Evolutionary conservation across 306 rosid species (phyloP).

Genomic region (Hippophae gyantsensis): DNA sequence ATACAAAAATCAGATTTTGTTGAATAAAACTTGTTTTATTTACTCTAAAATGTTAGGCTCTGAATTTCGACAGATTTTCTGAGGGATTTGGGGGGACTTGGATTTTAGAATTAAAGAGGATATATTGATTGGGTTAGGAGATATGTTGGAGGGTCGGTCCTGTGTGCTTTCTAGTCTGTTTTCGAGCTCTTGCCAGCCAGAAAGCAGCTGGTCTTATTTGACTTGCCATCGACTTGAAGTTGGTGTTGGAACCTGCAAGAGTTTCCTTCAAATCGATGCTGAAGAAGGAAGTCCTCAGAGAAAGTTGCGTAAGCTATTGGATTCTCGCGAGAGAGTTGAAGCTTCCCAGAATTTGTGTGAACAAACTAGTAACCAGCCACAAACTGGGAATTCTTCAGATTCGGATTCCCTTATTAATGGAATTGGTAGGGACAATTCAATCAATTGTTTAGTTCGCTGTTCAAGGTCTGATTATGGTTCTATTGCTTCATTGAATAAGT

Average conservation of each 20-base stretch:
- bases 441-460: conserved; percentile 66
- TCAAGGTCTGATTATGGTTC: conserved; percentile 79
- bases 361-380: conserved; percentile 25
- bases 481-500: conserved; percentile 55
- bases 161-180: conserved; percentile 57
- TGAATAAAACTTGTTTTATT: conserved; percentile 8
- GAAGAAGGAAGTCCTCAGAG: conserved; percentile 32
- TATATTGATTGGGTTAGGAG: conserved; percentile 28
- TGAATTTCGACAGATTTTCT: conserved; percentile 25
- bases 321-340: conserved; percentile 28
- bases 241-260: conserved; percentile 43
- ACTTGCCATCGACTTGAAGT: conserved; percentile 38
- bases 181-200: conserved; percentile 55
- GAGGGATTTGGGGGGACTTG: conserved; percentile 18
- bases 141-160: conserved; percentile 87
- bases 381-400: conserved; percentile 42
- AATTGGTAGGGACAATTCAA: conserved; percentile 73
- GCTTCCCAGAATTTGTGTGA: conserved; percentile 20
- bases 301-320: conserved; percentile 37
- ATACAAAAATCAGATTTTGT: too few species aligned
- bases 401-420: conserved; percentile 43
- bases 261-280: conserved; percentile 34
- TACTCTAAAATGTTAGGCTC: conserved; percentile 30
- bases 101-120: not conserved
- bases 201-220: conserved; percentile 58